phyloP scores from a whole-genome alignment of 75 land plant genomes.

The Picea glauca region DNA sequence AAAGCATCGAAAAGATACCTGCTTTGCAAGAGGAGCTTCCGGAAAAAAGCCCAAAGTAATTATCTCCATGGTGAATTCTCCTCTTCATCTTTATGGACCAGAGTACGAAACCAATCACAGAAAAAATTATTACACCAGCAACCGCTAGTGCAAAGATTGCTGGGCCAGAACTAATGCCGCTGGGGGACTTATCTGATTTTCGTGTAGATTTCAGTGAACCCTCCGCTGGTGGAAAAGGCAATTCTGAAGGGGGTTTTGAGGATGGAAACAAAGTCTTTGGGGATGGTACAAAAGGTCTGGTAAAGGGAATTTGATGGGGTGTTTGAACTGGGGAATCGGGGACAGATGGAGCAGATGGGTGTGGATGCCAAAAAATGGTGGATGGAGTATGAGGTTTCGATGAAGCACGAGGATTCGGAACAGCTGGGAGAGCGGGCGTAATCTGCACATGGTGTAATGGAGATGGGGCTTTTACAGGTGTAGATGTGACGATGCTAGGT shows the following conservation, averaged over 20 bases:
- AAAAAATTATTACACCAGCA: background rate
- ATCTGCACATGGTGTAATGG: background rate
- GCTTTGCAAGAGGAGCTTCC: conserved; percentile 8
- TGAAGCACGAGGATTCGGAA: background rate
- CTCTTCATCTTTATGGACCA: conserved; percentile 6
- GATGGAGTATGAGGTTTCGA: background rate
- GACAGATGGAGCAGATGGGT: conserved; percentile 2
- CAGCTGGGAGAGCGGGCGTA: conserved; percentile 1
- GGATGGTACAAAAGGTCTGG: background rate
- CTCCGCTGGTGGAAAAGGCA: background rate
- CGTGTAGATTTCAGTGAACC: background rate
- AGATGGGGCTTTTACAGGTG: background rate
- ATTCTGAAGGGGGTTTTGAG: background rate
- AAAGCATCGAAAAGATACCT: background rate
- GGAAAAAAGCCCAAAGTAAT: background rate
- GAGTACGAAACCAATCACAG: background rate
- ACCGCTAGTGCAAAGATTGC: background rate
- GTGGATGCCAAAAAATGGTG: background rate
- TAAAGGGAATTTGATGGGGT: background rate
- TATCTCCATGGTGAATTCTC: conserved; percentile 9
- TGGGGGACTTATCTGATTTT: background rate
- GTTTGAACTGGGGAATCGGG: background rate
- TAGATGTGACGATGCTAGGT: background rate
- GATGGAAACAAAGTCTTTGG: background rate
- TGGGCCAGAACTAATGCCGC: background rate